Evolutionary conservation across 768 basidiomycete genomes (phyloP).

Genomic region (Chalciporus piperatus): DNA sequence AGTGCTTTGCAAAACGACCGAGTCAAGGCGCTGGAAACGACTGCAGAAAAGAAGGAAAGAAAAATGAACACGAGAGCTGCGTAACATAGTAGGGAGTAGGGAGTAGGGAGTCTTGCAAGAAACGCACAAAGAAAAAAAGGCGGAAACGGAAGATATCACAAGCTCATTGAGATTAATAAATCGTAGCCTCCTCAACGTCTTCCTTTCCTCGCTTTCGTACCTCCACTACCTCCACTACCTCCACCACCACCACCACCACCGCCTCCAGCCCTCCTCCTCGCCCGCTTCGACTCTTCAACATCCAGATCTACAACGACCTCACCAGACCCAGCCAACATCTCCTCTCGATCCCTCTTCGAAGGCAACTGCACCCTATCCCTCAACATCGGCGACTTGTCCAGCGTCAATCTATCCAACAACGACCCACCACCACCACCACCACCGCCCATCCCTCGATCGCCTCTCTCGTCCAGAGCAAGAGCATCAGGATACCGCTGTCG

Average conservation of each 20-base stretch:
- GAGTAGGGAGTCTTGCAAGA: no score
- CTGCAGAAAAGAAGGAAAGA: no score
- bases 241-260: constrained; percentile 1
- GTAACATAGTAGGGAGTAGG: no score
- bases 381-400: constrained; percentile 29
- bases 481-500: constrained; percentile 14
- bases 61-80: no score
- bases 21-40: no score
- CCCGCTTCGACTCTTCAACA: constrained; percentile 21
- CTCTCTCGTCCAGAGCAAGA: neutral
- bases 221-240: constrained; percentile 8
- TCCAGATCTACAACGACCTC: constrained; percentile 15
- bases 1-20: no score
- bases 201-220: constrained; percentile 18
- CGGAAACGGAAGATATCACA: neutral
- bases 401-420: constrained; percentile 37
- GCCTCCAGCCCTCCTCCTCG: constrained; percentile 18
- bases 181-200: constrained; percentile 8
- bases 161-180: no score
- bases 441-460: neutral
- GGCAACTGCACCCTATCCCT: constrained; percentile 39
- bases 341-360: constrained; percentile 32
- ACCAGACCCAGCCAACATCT: constrained; percentile 16
- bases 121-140: neutral
- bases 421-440: constrained; percentile 30